Evolutionary conservation across 345 rosid species (phyloP).

Genomic region (Clausena lansium): DNA sequence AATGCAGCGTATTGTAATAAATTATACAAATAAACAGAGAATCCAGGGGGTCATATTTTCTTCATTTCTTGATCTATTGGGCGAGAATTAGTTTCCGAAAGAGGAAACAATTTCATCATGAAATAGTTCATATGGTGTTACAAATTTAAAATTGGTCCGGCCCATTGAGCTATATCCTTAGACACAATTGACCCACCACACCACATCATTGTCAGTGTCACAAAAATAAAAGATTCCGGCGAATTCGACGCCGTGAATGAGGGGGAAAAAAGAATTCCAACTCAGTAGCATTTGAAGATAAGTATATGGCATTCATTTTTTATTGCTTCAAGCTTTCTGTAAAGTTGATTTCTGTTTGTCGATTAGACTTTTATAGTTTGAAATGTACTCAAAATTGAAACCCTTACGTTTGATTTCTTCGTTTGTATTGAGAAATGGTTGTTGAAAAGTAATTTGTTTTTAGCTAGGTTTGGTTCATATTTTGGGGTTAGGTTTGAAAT

Average conservation of each 20-base stretch:
- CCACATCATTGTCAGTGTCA: background rate
- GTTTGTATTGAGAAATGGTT: background rate
- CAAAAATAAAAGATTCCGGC: slow-evolving; percentile 6
- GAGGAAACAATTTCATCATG: background rate
- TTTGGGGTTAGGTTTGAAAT: background rate
- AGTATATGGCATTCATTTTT: background rate
- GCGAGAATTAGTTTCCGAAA: background rate
- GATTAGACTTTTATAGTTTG: background rate
- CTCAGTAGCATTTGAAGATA: background rate
- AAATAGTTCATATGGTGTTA: background rate
- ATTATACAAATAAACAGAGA: background rate
- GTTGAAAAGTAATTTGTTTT: background rate
- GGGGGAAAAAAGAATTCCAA: slow-evolving; percentile 7
- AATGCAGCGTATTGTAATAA: slow-evolving; percentile 2
- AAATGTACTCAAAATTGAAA: background rate
- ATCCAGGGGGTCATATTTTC: background rate
- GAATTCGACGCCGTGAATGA: slow-evolving; percentile 31
- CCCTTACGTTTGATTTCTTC: background rate
- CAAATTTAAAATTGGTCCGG: background rate
- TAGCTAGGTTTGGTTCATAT: background rate
- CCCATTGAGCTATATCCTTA: background rate
- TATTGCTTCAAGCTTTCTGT: background rate
- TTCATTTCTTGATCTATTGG: background rate
- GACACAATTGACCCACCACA: slow-evolving; percentile 14
- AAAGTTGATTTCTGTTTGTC: background rate